phyloP scores from a whole-genome alignment of 106 monocot genomes.

The Allium cepa region DNA sequence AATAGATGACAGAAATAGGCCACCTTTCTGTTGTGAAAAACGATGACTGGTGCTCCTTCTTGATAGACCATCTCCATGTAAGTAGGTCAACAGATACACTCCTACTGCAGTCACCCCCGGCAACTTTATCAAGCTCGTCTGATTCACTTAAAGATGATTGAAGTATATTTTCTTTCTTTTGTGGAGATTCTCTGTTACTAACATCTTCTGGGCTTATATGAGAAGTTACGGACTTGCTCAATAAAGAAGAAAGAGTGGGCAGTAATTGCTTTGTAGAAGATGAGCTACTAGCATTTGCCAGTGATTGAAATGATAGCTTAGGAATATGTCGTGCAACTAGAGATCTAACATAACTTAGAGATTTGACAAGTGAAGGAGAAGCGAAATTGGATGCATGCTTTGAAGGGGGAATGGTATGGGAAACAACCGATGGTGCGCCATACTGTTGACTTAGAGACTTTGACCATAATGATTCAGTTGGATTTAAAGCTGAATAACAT shows the following conservation, averaged over 20 bases:
- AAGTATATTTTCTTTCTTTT: constrained; percentile 32
- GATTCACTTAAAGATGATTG: constrained; percentile 25
- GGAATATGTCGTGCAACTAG: constrained; percentile 83
- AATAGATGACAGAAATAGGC: background rate
- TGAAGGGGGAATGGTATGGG: constrained; percentile 19
- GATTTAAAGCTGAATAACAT: constrained; percentile 43
- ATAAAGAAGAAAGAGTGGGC: constrained; percentile 58
- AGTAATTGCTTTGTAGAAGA: constrained; percentile 53
- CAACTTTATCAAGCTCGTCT: constrained; percentile 23
- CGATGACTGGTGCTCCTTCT: constrained; percentile 34
- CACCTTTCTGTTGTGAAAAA: constrained; percentile 46
- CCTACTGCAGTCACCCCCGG: constrained; percentile 27
- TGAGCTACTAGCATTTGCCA: constrained; percentile 37
- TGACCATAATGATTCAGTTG: constrained; percentile 28
- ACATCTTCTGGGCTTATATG: constrained; percentile 51
- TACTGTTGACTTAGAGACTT: constrained; percentile 27
- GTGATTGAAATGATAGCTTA: constrained; percentile 68
- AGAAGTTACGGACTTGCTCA: constrained; percentile 58
- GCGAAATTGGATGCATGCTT: constrained; percentile 47
- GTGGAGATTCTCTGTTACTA: constrained; percentile 32
- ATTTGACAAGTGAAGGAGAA: constrained; percentile 75
- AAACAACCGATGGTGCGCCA: constrained; percentile 18
- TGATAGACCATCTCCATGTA: constrained; percentile 62
- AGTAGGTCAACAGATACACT: constrained; percentile 61
- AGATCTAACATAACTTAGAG: constrained; percentile 87